Conservation (phyloP, 2,329 filamentous ascomycete species). For the Sporothrix pallida region DNA sequence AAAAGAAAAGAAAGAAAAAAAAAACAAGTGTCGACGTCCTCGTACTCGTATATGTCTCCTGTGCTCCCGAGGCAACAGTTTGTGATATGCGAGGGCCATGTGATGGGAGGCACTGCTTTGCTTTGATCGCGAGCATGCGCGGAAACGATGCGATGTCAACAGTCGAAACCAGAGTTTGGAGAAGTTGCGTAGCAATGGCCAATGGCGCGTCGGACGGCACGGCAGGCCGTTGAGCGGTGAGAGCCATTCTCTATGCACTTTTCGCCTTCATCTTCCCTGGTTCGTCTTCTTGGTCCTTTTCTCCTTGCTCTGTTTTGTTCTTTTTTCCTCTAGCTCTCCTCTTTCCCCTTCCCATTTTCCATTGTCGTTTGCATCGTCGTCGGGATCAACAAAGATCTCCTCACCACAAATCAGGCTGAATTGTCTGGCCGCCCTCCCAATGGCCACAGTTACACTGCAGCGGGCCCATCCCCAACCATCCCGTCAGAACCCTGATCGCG, state of each 20-base stretch:
- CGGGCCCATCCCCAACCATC: not conserved
- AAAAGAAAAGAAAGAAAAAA: not conserved
- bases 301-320: not conserved
- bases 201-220: constrained; percentile 10
- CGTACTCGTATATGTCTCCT: not conserved
- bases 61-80: not conserved
- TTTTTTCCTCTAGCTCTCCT: not conserved
- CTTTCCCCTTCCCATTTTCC: not conserved
- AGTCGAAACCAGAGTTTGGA: not conserved
- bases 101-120: not conserved
- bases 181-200: not conserved
- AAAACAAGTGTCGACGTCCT: too few relatives aligned
- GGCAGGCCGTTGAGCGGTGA: not conserved
- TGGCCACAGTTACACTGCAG: constrained; percentile 8
- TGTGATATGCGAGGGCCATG: not conserved
- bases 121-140: not conserved
- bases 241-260: not conserved
- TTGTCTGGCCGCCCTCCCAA: not conserved
- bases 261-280: not conserved
- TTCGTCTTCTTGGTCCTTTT: not conserved
- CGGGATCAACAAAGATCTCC: constrained; percentile 9
- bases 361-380: not conserved
- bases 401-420: constrained; percentile 11
- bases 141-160: not conserved
- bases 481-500: not conserved